Percentiles rank a stretch among this genome's conserved stretches.
Conservation (phyloP, 495 filamentous ascomycete species). For the Tuber borchii region DNA sequence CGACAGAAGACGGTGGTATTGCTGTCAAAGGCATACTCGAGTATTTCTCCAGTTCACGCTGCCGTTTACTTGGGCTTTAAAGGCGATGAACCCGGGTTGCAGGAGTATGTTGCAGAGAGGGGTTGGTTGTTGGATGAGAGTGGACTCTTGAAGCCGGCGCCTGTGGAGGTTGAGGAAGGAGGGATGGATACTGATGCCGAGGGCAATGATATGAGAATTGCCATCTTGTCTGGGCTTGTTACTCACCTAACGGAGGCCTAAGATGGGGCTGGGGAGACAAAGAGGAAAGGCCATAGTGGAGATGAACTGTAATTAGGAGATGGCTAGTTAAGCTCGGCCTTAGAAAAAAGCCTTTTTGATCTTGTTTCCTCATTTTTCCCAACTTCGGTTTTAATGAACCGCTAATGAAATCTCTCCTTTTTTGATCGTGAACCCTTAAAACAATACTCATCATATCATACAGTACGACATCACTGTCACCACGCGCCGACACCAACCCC, state of each 20-base stretch:
- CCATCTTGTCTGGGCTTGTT: constrained; percentile 37
- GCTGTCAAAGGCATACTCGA: constrained; percentile 49
- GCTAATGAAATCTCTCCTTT: background rate
- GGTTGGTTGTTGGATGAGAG: constrained; percentile 50
- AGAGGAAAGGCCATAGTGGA: background rate
- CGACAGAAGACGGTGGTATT: constrained; percentile 49
- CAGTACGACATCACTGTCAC: background rate
- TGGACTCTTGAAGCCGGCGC: constrained; percentile 45
- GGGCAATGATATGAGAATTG: constrained; percentile 38
- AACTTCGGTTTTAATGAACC: background rate
- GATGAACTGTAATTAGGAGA: background rate
- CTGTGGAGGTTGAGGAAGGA: constrained; percentile 40
- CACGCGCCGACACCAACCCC: background rate
- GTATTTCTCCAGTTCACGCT: constrained; percentile 47
- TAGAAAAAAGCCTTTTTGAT: background rate
- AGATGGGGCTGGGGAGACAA: background rate
- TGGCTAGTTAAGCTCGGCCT: background rate
- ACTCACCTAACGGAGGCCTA: constrained; percentile 39
- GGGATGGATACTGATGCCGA: constrained; percentile 33
- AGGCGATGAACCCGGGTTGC: constrained; percentile 41
- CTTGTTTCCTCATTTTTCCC: background rate
- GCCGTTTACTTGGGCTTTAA: constrained; percentile 50
- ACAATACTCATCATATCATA: background rate
- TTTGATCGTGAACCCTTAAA: background rate
- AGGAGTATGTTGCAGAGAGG: constrained; percentile 44